Evolutionary conservation across 805 yeast genomes (phyloP).

Genomic region (Huiozyma sinensis): DNA sequence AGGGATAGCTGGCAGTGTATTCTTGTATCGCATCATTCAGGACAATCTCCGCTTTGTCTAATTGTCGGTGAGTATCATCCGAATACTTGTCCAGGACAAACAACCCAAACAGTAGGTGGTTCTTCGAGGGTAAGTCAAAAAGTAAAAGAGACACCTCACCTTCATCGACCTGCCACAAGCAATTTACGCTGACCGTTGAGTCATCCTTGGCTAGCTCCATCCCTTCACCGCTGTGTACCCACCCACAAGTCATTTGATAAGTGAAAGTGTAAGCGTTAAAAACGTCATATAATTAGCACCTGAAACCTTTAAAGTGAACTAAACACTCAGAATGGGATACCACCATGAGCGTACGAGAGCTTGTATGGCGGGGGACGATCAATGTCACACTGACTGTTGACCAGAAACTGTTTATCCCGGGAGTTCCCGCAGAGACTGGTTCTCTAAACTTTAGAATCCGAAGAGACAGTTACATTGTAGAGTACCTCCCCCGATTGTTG

Average conservation of each 20-base stretch:
- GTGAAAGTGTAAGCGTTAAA: too few relatives aligned
- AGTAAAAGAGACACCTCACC: constrained; percentile 8
- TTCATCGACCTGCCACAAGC: constrained; percentile 20
- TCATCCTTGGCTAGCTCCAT: background rate
- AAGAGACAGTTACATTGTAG: constrained; percentile 46
- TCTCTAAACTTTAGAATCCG: constrained; percentile 18
- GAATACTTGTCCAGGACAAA: constrained; percentile 16
- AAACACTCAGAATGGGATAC: constrained; percentile 1
- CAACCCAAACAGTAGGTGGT: constrained; percentile 21
- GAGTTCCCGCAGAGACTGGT: constrained; percentile 8
- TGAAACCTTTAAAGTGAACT: too few relatives aligned
- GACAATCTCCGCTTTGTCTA: background rate
- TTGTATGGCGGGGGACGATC: constrained; percentile 46
- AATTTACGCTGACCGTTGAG: constrained; percentile 4
- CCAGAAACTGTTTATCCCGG: constrained; percentile 11
- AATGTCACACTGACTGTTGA: constrained; percentile 32
- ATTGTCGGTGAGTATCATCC: background rate
- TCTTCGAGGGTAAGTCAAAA: constrained; percentile 14
- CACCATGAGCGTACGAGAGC: constrained; percentile 25
- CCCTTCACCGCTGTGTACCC: too few relatives aligned
- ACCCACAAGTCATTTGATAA: too few relatives aligned
- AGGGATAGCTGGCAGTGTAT: constrained; percentile 18
- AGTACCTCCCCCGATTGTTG: constrained; percentile 30
- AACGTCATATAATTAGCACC: too few relatives aligned
- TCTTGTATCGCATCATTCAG: background rate